These are phyloP conservation scores for Colletotrichum camelliae DNA, from an alignment of 2,329 filamentous ascomycete genomes.

Conservation along the genomic window DNA sequence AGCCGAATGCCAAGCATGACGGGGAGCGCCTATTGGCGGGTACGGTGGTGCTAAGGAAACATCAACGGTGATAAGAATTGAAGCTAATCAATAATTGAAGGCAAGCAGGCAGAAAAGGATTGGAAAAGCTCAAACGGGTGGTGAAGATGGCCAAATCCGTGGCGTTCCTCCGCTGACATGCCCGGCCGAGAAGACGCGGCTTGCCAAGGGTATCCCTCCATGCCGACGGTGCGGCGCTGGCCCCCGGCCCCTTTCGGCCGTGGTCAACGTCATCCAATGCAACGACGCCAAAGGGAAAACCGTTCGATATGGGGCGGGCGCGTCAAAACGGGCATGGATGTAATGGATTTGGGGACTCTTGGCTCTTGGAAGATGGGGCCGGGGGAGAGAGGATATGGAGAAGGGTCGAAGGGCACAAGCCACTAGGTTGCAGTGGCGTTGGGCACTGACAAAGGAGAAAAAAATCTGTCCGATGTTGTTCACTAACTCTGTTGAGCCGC, in stretches of 20 bases:
- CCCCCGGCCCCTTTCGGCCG: background rate
- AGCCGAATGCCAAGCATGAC: background rate
- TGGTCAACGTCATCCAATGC: conserved; percentile 12
- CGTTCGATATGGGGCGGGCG: background rate
- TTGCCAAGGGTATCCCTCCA: conserved; percentile 6
- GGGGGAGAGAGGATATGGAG: background rate
- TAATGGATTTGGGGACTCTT: background rate
- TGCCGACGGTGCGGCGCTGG: background rate
- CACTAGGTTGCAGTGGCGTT: conserved; percentile 7
- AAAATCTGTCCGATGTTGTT: background rate
- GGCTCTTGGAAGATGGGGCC: background rate
- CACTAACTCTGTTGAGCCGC: background rate
- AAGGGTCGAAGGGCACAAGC: background rate
- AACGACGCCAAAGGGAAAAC: background rate
- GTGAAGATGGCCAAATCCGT: background rate
- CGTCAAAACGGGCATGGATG: background rate
- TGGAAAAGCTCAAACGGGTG: background rate
- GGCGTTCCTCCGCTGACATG: background rate
- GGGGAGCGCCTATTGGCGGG: background rate
- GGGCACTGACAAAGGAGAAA: background rate
- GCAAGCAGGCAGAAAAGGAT: background rate
- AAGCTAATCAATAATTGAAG: background rate
- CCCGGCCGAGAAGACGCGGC: background rate
- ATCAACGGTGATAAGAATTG: background rate
- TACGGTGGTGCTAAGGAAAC: background rate